Evolutionary conservation across 169 alveolate species (phyloP).

Genomic region (Cryptosporidium meleagridis): DNA sequence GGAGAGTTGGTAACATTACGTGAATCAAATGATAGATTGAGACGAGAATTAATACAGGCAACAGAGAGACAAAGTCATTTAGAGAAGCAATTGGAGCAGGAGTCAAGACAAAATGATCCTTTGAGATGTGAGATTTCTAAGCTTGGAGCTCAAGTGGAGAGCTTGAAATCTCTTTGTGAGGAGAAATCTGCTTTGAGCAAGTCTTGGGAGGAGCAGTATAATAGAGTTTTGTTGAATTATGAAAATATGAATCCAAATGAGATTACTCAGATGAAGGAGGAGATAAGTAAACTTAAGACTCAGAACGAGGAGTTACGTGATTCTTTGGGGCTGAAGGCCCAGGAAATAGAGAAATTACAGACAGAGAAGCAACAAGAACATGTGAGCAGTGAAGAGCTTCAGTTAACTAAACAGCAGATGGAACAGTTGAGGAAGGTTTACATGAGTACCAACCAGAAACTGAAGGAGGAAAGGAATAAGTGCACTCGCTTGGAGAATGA

Average conservation of each 20-base stretch:
- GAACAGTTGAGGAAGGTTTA: conserved; percentile 70
- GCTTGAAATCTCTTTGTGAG: conserved; percentile 21
- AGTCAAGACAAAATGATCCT: conserved; percentile 39
- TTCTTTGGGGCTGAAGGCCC: not conserved
- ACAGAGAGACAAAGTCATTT: conserved; percentile 49
- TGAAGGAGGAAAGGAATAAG: conserved; percentile 57
- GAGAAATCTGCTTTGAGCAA: conserved; percentile 48
- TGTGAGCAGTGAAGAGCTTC: conserved; percentile 44
- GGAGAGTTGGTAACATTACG: conserved; percentile 69
- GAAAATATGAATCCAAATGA: conserved; percentile 47
- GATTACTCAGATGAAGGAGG: conserved; percentile 15
- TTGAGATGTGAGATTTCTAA: conserved; percentile 48
- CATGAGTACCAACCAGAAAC: conserved; percentile 69
- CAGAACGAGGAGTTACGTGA: conserved; percentile 11
- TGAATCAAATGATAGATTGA: conserved; percentile 66
- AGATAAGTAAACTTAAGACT: conserved; percentile 4
- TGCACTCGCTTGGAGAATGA: conserved; percentile 55
- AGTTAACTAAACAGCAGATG: conserved; percentile 61
- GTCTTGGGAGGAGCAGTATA: conserved; percentile 73
- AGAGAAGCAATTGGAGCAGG: conserved; percentile 44
- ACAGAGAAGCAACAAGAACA: conserved; percentile 45
- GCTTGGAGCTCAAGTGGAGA: conserved; percentile 39
- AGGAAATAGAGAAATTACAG: conserved; percentile 26
- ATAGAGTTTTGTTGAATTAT: conserved; percentile 18
- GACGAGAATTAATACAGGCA: conserved; percentile 39